phyloP scores from a whole-genome alignment of 140 eudicot genomes.

The Senecio squalidus region DNA sequence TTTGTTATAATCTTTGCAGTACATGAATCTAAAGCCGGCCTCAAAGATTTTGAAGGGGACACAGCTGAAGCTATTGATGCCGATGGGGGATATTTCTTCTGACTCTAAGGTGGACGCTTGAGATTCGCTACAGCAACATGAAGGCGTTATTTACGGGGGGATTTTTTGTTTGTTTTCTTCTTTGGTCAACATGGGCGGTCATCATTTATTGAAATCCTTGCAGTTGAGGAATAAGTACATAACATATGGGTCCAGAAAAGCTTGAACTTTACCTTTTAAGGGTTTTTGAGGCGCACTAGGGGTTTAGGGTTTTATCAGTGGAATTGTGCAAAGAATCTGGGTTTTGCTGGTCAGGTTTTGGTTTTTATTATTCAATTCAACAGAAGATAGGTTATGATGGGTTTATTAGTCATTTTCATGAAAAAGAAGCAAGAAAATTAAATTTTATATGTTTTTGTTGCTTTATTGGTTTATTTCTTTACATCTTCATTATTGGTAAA shows the following conservation, averaged over 20 bases:
- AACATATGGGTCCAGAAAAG: conserved; percentile 26
- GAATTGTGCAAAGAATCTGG: conserved; percentile 44
- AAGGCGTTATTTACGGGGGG: conserved; percentile 1
- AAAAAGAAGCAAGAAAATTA: conserved; percentile 20
- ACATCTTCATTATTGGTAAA: too few relatives aligned
- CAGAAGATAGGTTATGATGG: conserved; percentile 38
- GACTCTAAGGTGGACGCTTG: conserved; percentile 44
- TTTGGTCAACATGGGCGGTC: conserved; percentile 16
- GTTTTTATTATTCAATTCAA: conserved; percentile 5
- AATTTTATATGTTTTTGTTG: conserved; percentile 15
- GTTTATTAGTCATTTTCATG: conserved; percentile 23
- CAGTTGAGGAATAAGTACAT: conserved; percentile 36
- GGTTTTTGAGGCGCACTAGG: conserved; percentile 17
- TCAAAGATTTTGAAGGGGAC: conserved; percentile 37
- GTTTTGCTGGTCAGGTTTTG: conserved; percentile 33
- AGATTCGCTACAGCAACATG: conserved; percentile 13
- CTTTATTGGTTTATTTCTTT: conserved; percentile 15
- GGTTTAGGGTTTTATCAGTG: conserved; percentile 25
- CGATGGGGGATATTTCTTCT: conserved; percentile 21
- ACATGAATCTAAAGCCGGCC: conserved; percentile 48
- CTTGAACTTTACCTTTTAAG: conserved; percentile 25
- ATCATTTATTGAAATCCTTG: conserved; percentile 27
- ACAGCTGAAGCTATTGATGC: conserved; percentile 30
- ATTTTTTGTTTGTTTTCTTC: conserved; percentile 22
- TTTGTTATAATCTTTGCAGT: conserved; percentile 39